Base-by-base conservation (phyloP, 106 monocot species). In the Acorus gramineus region DNA sequence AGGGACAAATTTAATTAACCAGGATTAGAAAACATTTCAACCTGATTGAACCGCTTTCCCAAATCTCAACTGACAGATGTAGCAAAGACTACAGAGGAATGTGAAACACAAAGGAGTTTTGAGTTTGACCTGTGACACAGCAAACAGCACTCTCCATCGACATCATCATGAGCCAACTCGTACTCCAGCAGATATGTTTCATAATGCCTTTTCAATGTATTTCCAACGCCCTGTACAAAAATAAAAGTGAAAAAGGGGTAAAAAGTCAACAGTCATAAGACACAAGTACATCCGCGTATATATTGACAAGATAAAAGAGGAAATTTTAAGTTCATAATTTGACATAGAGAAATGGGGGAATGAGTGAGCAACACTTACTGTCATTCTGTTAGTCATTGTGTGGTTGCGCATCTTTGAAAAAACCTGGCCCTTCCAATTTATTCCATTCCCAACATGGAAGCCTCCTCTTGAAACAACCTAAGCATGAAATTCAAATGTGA, bases 371-470 rank as follows among this genome's bases (percentile, higher is more conserved):
- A 43, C 64, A 66, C 70, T 63, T 85, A 93, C 93, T 3, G 93
- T 93, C 93, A 93, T 93, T 76, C 81, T 89, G 61, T 93, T 89
- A 56, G 80, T 83, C 47, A 73, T 57, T 42, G 93, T 93, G 72
- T 93, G 93, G 72, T 93, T 93, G 11, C 89, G 77, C 93, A 93
- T 93, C 73, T 93, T 93, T 46, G 93, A 89, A 71, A 93, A 93
- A 54, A 93, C 93, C 67, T 93, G 93, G 0, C 93, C 93, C 60
- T 93, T 93, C 93, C 93, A 93, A 66, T 93, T 93, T 55, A 93
- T 93, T 47, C 93, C 93, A 77, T 93, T 93, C 10, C 93, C 93
- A 42, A 93, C 93, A 70, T 89, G 83, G 72, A 93, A 93, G 8
- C 93, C 93, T 56, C 93, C 93, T 67, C 93, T 93, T 28, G 93